A percentile compares a stretch with the other conserved stretches of the same genome.
These are phyloP conservation scores for Neocatenulostroma microsporum DNA, from an alignment of 2,329 filamentous ascomycete species.

Conservation along the genomic window DNA sequence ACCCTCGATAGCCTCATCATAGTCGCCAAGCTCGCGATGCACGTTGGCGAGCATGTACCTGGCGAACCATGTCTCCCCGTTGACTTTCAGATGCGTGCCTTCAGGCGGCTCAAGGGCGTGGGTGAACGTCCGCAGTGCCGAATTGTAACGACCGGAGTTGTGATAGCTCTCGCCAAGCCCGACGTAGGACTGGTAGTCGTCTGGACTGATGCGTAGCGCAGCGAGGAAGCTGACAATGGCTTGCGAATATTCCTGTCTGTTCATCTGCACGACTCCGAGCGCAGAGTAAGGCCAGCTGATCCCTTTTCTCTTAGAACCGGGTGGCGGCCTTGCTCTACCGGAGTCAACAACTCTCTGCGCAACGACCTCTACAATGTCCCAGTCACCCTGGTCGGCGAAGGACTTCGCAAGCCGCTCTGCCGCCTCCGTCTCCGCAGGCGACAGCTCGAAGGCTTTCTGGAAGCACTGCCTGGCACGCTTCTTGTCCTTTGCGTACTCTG, in stretches of 20 bases:
- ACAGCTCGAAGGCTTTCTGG: conserved; percentile 91
- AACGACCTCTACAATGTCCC: conserved; percentile 92
- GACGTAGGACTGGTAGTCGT: conserved; percentile 93
- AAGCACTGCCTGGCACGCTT: conserved; percentile 85
- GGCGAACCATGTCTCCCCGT: conserved; percentile 81
- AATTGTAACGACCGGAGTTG: conserved; percentile 84
- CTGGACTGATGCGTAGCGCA: conserved; percentile 71
- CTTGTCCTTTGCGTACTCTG: conserved; percentile 82
- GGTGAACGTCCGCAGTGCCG: conserved; percentile 84
- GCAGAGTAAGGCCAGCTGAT: conserved; percentile 96
- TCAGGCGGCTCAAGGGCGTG: conserved; percentile 73
- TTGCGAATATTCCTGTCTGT: conserved; percentile 81
- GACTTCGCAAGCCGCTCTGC: conserved; percentile 77
- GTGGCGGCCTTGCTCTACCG: conserved; percentile 82
- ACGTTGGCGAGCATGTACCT: conserved; percentile 96
- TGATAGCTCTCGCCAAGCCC: conserved; percentile 97
- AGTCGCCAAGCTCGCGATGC: conserved; percentile 83
- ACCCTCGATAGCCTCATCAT: conserved; percentile 68
- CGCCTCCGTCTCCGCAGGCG: conserved; percentile 73
- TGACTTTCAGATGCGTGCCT: conserved; percentile 45
- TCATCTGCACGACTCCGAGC: conserved; percentile 86
- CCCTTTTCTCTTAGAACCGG: conserved; percentile 86
- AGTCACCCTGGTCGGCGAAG: conserved; percentile 86
- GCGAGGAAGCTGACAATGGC: conserved; percentile 89
- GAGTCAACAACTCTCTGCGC: conserved; percentile 87